Conservation (phyloP, 1,284 basidiomycete genomes). For the Trichosporon sp. region DNA sequence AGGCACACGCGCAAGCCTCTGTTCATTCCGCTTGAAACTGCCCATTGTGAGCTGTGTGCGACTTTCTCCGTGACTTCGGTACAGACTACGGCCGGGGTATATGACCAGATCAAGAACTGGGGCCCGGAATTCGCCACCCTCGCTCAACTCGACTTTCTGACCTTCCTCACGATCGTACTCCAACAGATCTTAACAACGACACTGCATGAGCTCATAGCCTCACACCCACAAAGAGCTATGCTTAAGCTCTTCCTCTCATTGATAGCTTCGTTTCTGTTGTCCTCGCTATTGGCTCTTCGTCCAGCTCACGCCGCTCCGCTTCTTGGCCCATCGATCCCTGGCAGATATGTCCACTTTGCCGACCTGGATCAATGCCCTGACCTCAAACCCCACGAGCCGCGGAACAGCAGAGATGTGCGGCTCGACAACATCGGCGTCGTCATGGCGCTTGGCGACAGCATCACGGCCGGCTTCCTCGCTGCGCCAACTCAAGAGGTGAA, state of each 20-base stretch:
- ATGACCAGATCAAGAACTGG: not conserved
- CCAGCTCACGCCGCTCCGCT: not conserved
- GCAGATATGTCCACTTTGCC: not conserved
- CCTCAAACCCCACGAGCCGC: not conserved
- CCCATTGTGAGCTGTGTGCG: not conserved
- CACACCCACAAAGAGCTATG: not conserved
- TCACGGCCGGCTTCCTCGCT: conserved; percentile 46
- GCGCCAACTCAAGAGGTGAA: conserved; percentile 7
- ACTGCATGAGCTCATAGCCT: not conserved
- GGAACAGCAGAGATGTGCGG: conserved; percentile 14
- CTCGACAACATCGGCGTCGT: conserved; percentile 46
- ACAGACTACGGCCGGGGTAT: not conserved
- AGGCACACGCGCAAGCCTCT: not conserved
- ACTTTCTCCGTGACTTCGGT: not conserved
- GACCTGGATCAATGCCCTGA: not conserved
- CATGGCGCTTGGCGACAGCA: conserved; percentile 48
- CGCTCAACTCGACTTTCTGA: not conserved
- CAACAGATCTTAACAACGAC: not conserved
- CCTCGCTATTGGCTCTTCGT: not conserved
- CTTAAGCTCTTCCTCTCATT: not conserved
- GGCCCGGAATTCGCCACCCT: conserved; percentile 1
- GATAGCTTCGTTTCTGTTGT: not conserved
- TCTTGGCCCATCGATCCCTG: not conserved
- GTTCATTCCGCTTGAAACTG: not conserved
- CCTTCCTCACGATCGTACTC: not conserved